Evolutionary conservation across 2,329 filamentous ascomycete species (phyloP), one percentile per base, ranked within the genome.

Genomic region (Thielaviopsis ethacetica): DNA sequence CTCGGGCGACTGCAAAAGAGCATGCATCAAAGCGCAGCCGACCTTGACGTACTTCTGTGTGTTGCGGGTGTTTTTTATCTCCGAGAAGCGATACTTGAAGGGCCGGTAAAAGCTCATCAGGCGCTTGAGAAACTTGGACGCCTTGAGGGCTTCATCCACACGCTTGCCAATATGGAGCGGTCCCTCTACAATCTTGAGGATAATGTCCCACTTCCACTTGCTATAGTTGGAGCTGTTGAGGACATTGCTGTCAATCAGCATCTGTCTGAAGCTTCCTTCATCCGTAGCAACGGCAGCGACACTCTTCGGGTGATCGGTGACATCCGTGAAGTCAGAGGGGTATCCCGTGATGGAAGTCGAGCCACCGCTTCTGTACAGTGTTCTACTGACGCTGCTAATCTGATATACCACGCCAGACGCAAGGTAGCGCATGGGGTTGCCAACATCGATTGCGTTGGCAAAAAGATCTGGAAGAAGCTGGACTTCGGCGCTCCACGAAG

Each of bases 191-290:
- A 97, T 83, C 65, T 85, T 86, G 61, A 91, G 79, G 50, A 98
- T 90, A 44, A 95, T 76, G 62, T 95, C 89, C 93, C 94, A 98
- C 68, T 95, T 91, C 93, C 93, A 98, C 69, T 98, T 98, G 47
- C 83, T 77, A 66, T 87, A 95, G 65, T 95, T 96, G 62, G 89
- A 89, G 62, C 88, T 93, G 63, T 85, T 88, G 53, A 97, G 75
- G 1, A 98, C 89, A 58, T 89, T 84, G 3, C 88, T 93, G 62
- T 97, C 87, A 19, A 90, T 74, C 27, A 84, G 67, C 2, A 84
- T 71, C 66, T 84, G 81, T 21, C 82, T 77, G 65, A 85, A 85
- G 0, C 80, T 80, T 10, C 78, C 76, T 65, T 85, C 82, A 62
- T 85, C 77, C 2, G 67, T 63, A n/a, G 54, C 58, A 24, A 59